Evolutionary conservation across 306 rosid species (phyloP), one percentile per base, ranked within the genome.

Genomic region (Argentina anserina): DNA sequence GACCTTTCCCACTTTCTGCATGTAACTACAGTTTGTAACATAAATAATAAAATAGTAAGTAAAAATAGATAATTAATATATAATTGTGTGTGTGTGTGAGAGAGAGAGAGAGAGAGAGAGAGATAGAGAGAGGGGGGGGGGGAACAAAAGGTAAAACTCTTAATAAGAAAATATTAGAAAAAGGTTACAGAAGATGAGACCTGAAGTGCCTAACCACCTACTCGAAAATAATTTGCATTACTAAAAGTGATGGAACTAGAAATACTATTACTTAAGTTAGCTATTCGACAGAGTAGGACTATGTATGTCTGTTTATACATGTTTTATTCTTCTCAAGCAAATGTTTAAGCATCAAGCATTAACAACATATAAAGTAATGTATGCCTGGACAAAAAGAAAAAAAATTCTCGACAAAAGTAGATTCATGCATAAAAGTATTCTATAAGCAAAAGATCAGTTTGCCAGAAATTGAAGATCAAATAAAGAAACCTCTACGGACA

Each of bases 1-100:
- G 98, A 52, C 98, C 98, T 76, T 86, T 89, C 70, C 90, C 98
- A 81, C 91, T 75, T 78, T 93, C 98, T 42, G 96, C 88, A 74
- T 93, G 97, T 65, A 93, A 11, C 98, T 93, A 73, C 65, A 73
- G 69, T 65, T 56, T 56, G 33, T n/a, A 68, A 50, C 56, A 55
- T 18, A 33, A 63, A 10, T 72, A 70, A 56, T 70, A 72, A 50
- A 47, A 61, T 15, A 65, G 45, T 41, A 64, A 37, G 74, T 29
- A 72, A 69, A 77, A 47, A 61, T 60, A 28, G 25, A 20, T 4
- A 40, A 40, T 40, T 2, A 1, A 3, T 6, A 7, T 39, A 7
- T 39, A 5, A 2, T 2, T 34, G 37, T 34, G 37, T 34, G 37
- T 34, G 37, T 34, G 43, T 39, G 9, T 40, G 43, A 0, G 43